Percentiles rank a stretch among this genome's conserved stretches.
Conservation (phyloP, 176 grass and related monocot species). For the Leersia perrieri region DNA sequence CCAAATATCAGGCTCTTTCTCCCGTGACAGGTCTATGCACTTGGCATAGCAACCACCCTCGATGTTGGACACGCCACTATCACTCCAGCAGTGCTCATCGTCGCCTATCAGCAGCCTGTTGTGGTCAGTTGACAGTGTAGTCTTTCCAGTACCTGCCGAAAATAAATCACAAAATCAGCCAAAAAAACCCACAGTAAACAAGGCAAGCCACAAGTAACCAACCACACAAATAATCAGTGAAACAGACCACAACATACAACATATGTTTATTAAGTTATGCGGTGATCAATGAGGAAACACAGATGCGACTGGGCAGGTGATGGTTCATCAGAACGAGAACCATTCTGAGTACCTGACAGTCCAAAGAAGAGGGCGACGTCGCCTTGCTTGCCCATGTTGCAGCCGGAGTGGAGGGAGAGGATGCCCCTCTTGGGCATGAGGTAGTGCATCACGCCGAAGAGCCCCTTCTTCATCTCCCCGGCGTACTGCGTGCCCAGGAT, state of each 20-base stretch:
- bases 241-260: neutral
- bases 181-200: neutral
- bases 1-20: conserved; percentile 99
- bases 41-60: conserved; percentile 98
- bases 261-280: neutral
- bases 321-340: conserved; percentile 26
- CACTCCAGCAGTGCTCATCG: conserved; percentile 96
- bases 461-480: conserved; percentile 99
- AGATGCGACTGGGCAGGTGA: conserved; percentile 71
- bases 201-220: neutral
- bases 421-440: conserved; percentile 95
- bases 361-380: conserved; percentile 99
- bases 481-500: conserved; percentile 99
- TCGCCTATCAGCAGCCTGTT: conserved; percentile 86
- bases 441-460: conserved; percentile 99
- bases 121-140: conserved; percentile 89
- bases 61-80: conserved; percentile 91
- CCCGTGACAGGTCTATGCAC: conserved; percentile 73
- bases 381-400: conserved; percentile 94
- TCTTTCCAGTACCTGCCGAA: conserved; percentile 80
- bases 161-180: neutral
- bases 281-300: neutral
- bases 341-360: conserved; percentile 84
- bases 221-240: neutral
- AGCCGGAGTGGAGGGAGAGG: conserved; percentile 93